Conservation (phyloP, 2,329 filamentous ascomycete species). For the Botryotinia convoluta region DNA sequence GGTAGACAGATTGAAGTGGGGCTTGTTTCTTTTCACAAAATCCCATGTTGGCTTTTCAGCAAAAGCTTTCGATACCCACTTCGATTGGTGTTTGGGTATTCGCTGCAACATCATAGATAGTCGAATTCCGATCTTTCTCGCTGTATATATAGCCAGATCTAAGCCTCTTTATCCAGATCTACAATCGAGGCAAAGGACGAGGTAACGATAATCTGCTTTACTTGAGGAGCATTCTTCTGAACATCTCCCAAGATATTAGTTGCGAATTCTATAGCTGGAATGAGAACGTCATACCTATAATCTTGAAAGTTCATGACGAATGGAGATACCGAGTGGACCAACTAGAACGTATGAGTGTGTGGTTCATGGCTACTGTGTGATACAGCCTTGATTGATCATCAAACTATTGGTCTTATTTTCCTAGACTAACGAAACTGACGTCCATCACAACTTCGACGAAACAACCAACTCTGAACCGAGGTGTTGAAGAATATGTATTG, state of each 20-base stretch:
- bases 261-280: slow-evolving; percentile 54
- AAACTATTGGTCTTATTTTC: neutral
- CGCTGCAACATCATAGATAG: slow-evolving; percentile 46
- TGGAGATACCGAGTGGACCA: slow-evolving; percentile 68
- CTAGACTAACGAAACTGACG: too few species aligned
- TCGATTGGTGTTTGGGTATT: slow-evolving; percentile 19
- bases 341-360: slow-evolving; percentile 21
- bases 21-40: slow-evolving; percentile 51
- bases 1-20: slow-evolving; percentile 56
- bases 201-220: slow-evolving; percentile 49
- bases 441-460: neutral
- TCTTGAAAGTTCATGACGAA: slow-evolving; percentile 39
- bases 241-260: slow-evolving; percentile 48
- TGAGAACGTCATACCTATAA: slow-evolving; percentile 44
- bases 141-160: slow-evolving; percentile 48
- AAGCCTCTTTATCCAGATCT: slow-evolving; percentile 51
- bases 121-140: slow-evolving; percentile 54
- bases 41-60: slow-evolving; percentile 65
- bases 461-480: too few species aligned
- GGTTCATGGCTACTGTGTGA: neutral
- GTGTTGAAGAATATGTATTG: too few species aligned
- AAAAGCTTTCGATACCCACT: slow-evolving; percentile 53
- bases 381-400: neutral
- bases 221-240: slow-evolving; percentile 41
- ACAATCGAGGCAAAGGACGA: slow-evolving; percentile 63